Evolutionary conservation across 2,329 filamentous ascomycete species (phyloP).

Genomic region (Aspergillus sp.): DNA sequence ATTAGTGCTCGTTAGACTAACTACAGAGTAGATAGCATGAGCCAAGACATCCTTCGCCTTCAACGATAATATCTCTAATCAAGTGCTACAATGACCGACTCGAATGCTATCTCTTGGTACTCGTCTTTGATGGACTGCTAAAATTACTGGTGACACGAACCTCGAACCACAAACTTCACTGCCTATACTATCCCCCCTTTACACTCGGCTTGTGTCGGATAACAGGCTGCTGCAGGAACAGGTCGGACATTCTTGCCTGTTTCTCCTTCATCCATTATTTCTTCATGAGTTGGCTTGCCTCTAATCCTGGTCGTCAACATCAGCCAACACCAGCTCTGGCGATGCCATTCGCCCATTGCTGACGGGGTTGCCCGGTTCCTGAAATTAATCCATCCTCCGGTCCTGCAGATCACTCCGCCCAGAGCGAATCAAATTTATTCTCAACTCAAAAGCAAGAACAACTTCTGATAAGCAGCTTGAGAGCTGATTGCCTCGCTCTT

Average conservation of each 20-base stretch:
- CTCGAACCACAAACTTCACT: not conserved
- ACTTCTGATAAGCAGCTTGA: constrained; percentile 18
- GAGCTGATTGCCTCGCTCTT: not conserved
- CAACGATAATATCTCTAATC: not conserved
- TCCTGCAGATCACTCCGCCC: not conserved
- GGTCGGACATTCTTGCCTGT: not conserved
- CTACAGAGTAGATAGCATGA: no score
- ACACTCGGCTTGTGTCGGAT: not conserved
- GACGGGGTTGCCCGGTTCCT: not conserved
- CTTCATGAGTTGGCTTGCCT: not conserved
- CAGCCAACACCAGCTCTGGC: not conserved
- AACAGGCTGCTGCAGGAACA: not conserved
- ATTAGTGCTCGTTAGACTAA: no score
- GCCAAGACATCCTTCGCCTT: not conserved
- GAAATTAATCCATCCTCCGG: not conserved
- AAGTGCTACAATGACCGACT: not conserved
- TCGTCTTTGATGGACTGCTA: not conserved
- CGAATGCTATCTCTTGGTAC: not conserved
- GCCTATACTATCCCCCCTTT: not conserved
- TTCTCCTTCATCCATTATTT: not conserved
- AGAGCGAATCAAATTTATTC: not conserved
- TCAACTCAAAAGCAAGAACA: not conserved
- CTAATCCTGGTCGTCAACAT: not conserved
- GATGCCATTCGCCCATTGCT: not conserved
- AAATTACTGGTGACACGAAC: not conserved